Base-by-base conservation (phyloP, 495 filamentous ascomycete species). In the Durotheca rogersii region DNA sequence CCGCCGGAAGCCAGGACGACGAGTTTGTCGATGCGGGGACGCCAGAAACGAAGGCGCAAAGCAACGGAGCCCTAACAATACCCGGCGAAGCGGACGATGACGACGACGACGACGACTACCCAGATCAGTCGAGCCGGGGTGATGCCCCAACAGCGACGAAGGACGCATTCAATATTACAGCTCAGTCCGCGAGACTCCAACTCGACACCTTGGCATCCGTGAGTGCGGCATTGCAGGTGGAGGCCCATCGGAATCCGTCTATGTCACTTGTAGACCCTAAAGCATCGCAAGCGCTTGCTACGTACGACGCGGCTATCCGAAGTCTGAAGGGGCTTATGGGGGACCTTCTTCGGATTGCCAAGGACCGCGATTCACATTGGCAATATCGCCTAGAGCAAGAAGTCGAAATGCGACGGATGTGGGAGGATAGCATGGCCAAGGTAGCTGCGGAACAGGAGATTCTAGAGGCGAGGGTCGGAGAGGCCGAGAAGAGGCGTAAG, bases 341-440 rank as follows among this genome's bases (percentile, higher is more conserved):
- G 4, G 90, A 95, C 65, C 79, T 97, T 2, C 71, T 96, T 9
- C 88, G 88, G 25, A 97, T 98, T 60, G 90, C 90, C 11, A 81
- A 86, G 47, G 93, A 98, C 60, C 85, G 94, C 19, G 93, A 98
- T 68, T 81, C 89, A 0, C 95, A 96, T 63, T 98, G 93, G 93
- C 90, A 96, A 66, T 92, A 93, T 65, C 83, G 93, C 11, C 78
- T 98, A 19, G 90, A 92, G 60, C 84, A 88, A 27, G 93, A 98
- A 67, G 84, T 82, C 23, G 82, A 91, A 62, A 82, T 96, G 61
- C 82, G 93, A 19, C 82, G 87, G 34, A 84, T 98, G 79, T 98
- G 94, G 93, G 93, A 98, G 72, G 94, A 97, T 53, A 97, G 90
- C 69, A 97, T 98, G 93, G 88, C 90, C 4, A 82, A 86, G 40